Conservation (phyloP, 768 basidiomycete genomes). For the Collybia sordida region DNA sequence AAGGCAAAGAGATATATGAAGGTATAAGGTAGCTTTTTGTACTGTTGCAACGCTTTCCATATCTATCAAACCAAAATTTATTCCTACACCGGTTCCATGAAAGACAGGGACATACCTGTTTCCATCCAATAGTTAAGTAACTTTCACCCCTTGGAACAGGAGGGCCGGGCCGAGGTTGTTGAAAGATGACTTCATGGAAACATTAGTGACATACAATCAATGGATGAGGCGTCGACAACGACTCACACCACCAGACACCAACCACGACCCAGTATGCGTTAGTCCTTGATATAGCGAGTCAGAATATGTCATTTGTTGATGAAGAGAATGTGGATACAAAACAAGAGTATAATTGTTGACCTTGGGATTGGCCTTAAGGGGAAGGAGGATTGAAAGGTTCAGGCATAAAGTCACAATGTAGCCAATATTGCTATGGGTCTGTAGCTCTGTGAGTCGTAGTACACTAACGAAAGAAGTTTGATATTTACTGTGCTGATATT, state of each 20-base stretch:
- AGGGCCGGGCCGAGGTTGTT: conserved; percentile 82
- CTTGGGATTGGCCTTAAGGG: conserved; percentile 52
- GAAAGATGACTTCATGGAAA: conserved; percentile 63
- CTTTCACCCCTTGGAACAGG: conserved; percentile 72
- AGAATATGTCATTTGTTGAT: background rate
- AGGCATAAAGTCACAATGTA: conserved; percentile 65
- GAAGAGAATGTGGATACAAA: conserved; percentile 49
- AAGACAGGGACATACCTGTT: conserved; percentile 51
- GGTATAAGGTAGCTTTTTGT: conserved; percentile 76
- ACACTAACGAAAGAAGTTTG: background rate
- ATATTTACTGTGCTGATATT: conserved; percentile 76
- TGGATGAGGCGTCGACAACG: background rate
- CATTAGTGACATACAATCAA: background rate
- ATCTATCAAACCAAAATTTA: conserved; percentile 43
- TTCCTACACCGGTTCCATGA: background rate
- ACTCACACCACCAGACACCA: conserved; percentile 89
- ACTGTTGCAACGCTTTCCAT: conserved; percentile 73
- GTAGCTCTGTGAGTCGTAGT: background rate
- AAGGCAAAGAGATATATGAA: conserved; percentile 77
- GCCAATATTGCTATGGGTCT: conserved; percentile 79
- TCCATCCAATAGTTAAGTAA: conserved; percentile 85
- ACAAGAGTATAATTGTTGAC: conserved; percentile 77
- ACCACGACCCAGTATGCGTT: conserved; percentile 76
- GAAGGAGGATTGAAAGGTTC: conserved; percentile 71
- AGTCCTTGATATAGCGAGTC: conserved; percentile 23